These are phyloP conservation scores for Leishmania lainsoni DNA, from an alignment of 208 protist species.

Conservation along the genomic window DNA sequence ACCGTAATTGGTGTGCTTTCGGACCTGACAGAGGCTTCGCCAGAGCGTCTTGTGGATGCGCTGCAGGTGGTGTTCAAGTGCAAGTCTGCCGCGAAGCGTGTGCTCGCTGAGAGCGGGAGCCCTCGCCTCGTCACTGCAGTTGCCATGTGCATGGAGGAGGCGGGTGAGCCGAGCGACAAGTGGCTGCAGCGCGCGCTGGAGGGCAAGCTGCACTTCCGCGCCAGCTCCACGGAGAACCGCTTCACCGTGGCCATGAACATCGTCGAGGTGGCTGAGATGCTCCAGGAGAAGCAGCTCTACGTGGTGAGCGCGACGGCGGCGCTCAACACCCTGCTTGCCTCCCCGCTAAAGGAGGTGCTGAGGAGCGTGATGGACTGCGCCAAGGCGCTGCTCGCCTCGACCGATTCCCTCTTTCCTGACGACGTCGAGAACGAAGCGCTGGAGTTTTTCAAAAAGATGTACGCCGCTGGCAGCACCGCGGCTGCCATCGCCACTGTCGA, in stretches of 20 bases:
- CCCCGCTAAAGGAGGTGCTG: constrained; percentile 80
- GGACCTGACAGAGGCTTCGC: constrained; percentile 68
- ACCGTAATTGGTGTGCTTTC: constrained; percentile 77
- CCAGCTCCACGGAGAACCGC: constrained; percentile 84
- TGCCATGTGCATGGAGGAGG: constrained; percentile 90
- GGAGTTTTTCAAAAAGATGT: constrained; percentile 87
- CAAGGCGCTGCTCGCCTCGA: constrained; percentile 66
- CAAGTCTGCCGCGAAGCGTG: constrained; percentile 66
- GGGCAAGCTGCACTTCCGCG: constrained; percentile 81
- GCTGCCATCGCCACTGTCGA: constrained; percentile 63
- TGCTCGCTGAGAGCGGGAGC: constrained; percentile 71
- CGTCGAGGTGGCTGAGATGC: constrained; percentile 85
- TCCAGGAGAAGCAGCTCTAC: constrained; percentile 82
- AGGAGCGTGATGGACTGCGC: constrained; percentile 76
- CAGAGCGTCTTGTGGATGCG: constrained; percentile 66
- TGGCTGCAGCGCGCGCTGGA: constrained; percentile 85
- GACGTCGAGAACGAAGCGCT: constrained; percentile 87
- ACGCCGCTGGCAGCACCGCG: constrained; percentile 59
- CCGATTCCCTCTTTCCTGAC: constrained; percentile 78
- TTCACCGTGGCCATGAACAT: constrained; percentile 87
- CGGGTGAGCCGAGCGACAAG: constrained; percentile 72
- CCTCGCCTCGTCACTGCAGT: constrained; percentile 83
- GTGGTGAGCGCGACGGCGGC: constrained; percentile 79
- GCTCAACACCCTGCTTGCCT: constrained; percentile 74
- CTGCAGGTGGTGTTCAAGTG: constrained; percentile 75